Percentiles rank a stretch among this genome's conserved stretches.
Evolutionary conservation across 495 filamentous ascomycete genomes (phyloP).

Genomic region (Daldinia caldariorum): DNA sequence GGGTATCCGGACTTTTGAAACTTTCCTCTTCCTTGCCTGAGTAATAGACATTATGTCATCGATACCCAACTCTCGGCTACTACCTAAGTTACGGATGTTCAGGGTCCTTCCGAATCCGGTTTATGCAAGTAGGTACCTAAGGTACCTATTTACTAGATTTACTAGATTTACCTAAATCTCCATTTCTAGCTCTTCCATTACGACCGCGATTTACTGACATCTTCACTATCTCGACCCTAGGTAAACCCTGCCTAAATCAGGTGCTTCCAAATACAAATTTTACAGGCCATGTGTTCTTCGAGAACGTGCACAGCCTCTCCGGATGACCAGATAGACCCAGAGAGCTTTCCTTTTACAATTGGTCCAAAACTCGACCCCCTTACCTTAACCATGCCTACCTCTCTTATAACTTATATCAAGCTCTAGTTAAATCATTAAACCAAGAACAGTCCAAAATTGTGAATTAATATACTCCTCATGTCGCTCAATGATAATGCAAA

Average conservation of each 20-base stretch:
- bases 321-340: not conserved
- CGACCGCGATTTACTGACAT: not conserved
- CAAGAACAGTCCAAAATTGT: not conserved
- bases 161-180: not conserved
- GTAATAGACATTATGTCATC: conserved; percentile 33
- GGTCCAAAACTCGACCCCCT: not conserved
- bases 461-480: not conserved
- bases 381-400: not conserved
- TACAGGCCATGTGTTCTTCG: conserved; percentile 25
- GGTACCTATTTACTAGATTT: not conserved
- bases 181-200: no score
- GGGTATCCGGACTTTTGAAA: not conserved
- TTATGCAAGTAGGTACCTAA: not conserved
- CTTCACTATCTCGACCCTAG: not conserved
- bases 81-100: conserved; percentile 16
- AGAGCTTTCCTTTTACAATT: not conserved
- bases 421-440: not conserved
- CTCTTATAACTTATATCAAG: no score
- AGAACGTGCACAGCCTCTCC: conserved; percentile 32
- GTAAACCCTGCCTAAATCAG: not conserved
- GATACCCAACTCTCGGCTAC: conserved; percentile 10
- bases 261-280: not conserved
- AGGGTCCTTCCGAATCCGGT: conserved; percentile 40
- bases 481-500: conserved; percentile 17
- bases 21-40: conserved; percentile 1